Conservation (phyloP, 768 basidiomycete species). For the Pisolithus tinctorius region DNA sequence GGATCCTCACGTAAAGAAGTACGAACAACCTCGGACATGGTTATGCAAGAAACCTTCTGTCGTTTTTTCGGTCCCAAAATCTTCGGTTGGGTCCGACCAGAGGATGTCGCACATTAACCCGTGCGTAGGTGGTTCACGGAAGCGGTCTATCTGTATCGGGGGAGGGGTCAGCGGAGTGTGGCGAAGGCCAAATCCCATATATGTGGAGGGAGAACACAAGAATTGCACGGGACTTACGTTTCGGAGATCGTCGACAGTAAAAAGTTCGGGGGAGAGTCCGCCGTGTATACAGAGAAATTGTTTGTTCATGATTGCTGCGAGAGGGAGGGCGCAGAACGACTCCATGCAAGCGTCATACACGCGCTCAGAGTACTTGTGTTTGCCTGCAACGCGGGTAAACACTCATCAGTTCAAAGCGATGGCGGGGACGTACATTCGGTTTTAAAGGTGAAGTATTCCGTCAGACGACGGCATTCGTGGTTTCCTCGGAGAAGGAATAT, state of each 20-base stretch:
- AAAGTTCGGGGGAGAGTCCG: slow-evolving; percentile 62
- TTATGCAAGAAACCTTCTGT: slow-evolving; percentile 65
- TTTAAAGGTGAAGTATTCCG: slow-evolving; percentile 60
- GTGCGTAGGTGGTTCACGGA: slow-evolving; percentile 65
- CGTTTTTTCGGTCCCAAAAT: slow-evolving; percentile 63
- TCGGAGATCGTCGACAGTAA: slow-evolving; percentile 62
- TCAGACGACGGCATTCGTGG: slow-evolving; percentile 61
- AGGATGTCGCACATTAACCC: slow-evolving; percentile 74
- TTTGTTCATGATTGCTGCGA: slow-evolving; percentile 76
- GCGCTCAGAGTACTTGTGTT: slow-evolving; percentile 71
- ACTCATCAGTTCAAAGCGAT: not conserved
- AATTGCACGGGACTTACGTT: slow-evolving; percentile 30
- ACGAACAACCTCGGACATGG: slow-evolving; percentile 67
- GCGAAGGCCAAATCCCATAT: too few relatives aligned
- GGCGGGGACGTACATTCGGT: slow-evolving; percentile 32
- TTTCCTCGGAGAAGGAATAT: slow-evolving; percentile 58
- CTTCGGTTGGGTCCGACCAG: slow-evolving; percentile 70
- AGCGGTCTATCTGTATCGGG: slow-evolving; percentile 52
- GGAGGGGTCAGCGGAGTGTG: not conserved
- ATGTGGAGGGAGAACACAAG: too few relatives aligned
- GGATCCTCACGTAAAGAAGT: slow-evolving; percentile 60
- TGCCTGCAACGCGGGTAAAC: slow-evolving; percentile 34
- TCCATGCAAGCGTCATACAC: slow-evolving; percentile 72
- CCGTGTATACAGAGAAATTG: slow-evolving; percentile 76
- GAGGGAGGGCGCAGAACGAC: slow-evolving; percentile 62